Base-by-base conservation (phyloP, 2,329 filamentous ascomycete species). In the Fusarium avenaceum region DNA sequence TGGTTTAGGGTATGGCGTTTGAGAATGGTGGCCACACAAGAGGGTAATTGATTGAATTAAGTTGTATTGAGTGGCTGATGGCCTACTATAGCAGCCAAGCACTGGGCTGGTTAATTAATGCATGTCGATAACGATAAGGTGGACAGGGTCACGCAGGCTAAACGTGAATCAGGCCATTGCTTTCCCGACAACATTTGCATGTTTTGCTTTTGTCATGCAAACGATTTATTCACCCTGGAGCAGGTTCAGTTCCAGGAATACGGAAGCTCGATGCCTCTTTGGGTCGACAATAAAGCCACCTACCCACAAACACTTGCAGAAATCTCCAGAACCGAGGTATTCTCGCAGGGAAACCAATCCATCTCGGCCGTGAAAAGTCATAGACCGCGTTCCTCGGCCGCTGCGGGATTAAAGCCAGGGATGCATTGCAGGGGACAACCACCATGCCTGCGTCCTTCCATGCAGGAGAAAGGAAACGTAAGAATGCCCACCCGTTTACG, bases 221-320 rank as follows among this genome's bases (percentile, higher is more conserved):
- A 44, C 17, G 35, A 22, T 14, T 52, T 15, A 4, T 6, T 14
- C 6, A 30, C 35, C 9, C 35, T 19, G 10, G 11, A 43, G n/a
- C 39, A 19, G 19, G 11, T 14, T 7, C 28, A 13, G 15, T 43
- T 24, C 49, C 20, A 28, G 24, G 26, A 14, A 33, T 15, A 42
- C 26, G 50, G 40, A 40, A 28, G 19, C 38, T 35, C 15, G n/a
- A 20, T 55, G 10, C 26, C 33, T 4, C 8, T 19, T 46, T 20
- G 3, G 42, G 49, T 33, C 4, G 49, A 26, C 24, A 58, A 45
- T 57, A 45, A 57, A 57, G 49, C 55, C 40, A 26, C 49, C 26
- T 17, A 10, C 6, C 32, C 19, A 26, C 22, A 10, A 7, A n/a
- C 17, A 20, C 20, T 20, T 45, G 26, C 35, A 19, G 6, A n/a